phyloP scores from a whole-genome alignment of 306 rosid species.

The Hippophae gyantsensis region DNA sequence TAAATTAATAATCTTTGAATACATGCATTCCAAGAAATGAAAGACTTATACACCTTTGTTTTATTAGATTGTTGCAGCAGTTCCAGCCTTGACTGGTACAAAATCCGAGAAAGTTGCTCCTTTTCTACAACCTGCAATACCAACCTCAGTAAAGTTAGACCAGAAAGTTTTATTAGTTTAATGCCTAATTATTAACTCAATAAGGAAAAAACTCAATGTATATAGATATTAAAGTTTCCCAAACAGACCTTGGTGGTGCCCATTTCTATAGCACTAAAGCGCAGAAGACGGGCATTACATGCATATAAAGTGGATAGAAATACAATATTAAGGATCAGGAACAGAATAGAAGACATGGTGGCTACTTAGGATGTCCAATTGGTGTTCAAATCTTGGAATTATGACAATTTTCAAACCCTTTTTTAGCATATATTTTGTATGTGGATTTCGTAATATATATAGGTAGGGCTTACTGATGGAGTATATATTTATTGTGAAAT shows the following conservation, averaged over 20 bases:
- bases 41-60: no score
- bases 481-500: constrained; percentile 20
- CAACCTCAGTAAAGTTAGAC: neutral
- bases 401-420: neutral
- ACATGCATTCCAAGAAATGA: no score
- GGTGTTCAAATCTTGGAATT: neutral
- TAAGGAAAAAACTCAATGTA: neutral
- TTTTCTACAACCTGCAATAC: constrained; percentile 30
- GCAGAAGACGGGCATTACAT: constrained; percentile 39
- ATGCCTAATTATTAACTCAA: neutral
- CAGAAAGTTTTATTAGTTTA: neutral
- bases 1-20: no score
- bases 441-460: neutral
- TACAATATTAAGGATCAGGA: constrained; percentile 21
- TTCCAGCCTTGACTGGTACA: constrained; percentile 9
- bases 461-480: constrained; percentile 10
- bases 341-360: constrained; percentile 39
- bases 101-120: constrained; percentile 14
- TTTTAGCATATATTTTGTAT: neutral
- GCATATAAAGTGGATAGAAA: constrained; percentile 50
- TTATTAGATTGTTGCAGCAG: constrained; percentile 9
- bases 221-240: constrained; percentile 24
- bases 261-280: constrained; percentile 1
- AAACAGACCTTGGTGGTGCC: constrained; percentile 6
- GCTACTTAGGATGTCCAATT: neutral